A percentile compares a stretch with the other conserved stretches of the same genome.
These are phyloP conservation scores for Udeniomyces megalosporus DNA, from an alignment of 768 basidiomycete species.

Conservation along the genomic window DNA sequence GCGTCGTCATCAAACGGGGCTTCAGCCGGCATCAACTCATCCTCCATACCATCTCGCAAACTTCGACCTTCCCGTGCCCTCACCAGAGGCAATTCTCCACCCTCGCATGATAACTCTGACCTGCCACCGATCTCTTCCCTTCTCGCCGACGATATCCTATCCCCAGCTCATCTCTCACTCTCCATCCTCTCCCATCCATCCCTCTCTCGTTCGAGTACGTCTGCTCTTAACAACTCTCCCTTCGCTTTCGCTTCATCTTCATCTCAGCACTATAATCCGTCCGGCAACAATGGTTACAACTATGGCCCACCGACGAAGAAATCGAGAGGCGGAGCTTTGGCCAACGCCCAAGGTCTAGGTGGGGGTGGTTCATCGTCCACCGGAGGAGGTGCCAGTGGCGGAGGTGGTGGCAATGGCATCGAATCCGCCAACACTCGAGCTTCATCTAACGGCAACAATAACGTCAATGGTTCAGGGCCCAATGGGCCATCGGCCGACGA, in stretches of 20 bases:
- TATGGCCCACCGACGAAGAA: neutral
- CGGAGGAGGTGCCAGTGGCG: too few relatives aligned
- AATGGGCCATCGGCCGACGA: constrained; percentile 6
- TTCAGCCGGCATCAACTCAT: too few relatives aligned
- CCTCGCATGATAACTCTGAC: neutral
- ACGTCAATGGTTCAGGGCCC: constrained; percentile 5
- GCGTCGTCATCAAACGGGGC: neutral
- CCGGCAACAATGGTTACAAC: neutral
- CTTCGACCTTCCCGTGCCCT: constrained; percentile 2
- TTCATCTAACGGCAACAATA: constrained; percentile 7
- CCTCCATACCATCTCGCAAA: neutral
- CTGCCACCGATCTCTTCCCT: neutral
- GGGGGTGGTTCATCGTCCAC: too few relatives aligned
- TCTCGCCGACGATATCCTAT: constrained; percentile 3
- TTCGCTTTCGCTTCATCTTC: constrained; percentile 2
- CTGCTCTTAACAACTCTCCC: constrained; percentile 7
- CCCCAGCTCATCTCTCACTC: constrained; percentile 6
- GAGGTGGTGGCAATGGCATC: too few relatives aligned
- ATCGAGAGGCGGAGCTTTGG: neutral
- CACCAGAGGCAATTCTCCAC: neutral
- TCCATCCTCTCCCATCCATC: constrained; percentile 14
- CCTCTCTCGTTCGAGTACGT: constrained; percentile 5
- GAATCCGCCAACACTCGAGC: too few relatives aligned
- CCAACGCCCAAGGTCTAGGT: too few relatives aligned
- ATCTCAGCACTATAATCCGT: neutral